Evolutionary conservation across 345 rosid genomes (phyloP).

Genomic region (Arabis alpina): DNA sequence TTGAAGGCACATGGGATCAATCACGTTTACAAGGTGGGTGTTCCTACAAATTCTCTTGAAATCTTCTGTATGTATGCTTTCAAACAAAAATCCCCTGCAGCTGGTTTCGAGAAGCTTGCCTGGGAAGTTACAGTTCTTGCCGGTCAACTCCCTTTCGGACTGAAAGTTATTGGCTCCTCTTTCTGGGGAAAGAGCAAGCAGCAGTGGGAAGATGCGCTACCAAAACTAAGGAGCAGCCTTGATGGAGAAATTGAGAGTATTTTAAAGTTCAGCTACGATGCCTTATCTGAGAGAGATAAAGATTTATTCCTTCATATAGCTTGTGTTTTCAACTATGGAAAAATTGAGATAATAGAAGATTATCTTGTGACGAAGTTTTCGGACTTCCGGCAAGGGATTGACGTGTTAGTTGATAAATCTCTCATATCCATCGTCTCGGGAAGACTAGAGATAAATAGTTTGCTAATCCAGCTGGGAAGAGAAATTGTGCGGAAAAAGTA

Average conservation of each 20-base stretch:
- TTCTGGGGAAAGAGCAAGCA: not conserved
- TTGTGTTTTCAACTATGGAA: not conserved
- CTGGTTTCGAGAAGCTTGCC: not conserved
- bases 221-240: not conserved
- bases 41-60: not conserved
- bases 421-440: not conserved
- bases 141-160: too few species aligned
- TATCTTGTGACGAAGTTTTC: not conserved
- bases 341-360: not conserved
- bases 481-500: not conserved
- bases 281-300: too few species aligned
- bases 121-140: not conserved
- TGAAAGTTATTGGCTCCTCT: too few species aligned
- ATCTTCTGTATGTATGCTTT: not conserved
- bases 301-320: too few species aligned
- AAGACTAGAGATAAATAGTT: not conserved
- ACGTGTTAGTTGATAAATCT: not conserved
- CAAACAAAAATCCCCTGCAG: not conserved
- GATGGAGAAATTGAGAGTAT: too few species aligned
- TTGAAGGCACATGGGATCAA: too few species aligned
- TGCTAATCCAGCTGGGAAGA: not conserved
- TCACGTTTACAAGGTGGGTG: too few species aligned
- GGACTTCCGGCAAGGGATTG: not conserved
- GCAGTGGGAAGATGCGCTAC: not conserved
- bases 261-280: too few species aligned